A percentile compares a stretch with the other conserved stretches of the same genome.
These are phyloP conservation scores for Pleurotus tuber-regium DNA, from an alignment of 768 basidiomycete genomes.

Conservation along the genomic window DNA sequence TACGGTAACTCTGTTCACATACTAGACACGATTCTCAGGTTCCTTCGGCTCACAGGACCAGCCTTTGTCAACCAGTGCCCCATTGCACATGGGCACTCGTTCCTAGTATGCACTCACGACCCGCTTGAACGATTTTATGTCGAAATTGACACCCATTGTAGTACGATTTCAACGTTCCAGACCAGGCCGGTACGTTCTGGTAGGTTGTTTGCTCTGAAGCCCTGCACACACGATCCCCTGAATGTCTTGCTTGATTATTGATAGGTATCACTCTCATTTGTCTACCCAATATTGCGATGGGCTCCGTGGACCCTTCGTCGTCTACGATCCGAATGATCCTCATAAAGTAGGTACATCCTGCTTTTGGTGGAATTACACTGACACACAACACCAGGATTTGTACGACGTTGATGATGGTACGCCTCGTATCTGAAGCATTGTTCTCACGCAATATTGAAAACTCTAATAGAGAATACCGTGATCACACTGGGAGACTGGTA, in stretches of 20 bases:
- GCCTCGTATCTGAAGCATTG: background rate
- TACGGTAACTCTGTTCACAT: background rate
- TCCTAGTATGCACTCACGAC: too few relatives aligned
- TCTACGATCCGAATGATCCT: slow-evolving; percentile 5
- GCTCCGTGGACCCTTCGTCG: background rate
- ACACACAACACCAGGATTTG: slow-evolving; percentile 19
- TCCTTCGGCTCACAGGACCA: background rate
- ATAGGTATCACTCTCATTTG: slow-evolving; percentile 34
- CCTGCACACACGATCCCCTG: background rate
- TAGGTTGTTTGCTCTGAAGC: too few relatives aligned
- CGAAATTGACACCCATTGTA: background rate
- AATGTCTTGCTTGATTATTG: background rate
- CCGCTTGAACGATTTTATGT: background rate
- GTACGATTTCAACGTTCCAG: slow-evolving; percentile 35
- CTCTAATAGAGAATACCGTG: slow-evolving; percentile 35
- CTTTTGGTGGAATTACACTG: too few relatives aligned
- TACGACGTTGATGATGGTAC: slow-evolving; percentile 24
- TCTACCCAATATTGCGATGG: slow-evolving; percentile 42
- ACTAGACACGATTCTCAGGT: background rate
- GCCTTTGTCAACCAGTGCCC: slow-evolving; percentile 45
- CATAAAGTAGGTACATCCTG: slow-evolving; percentile 25
- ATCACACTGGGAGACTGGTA: slow-evolving; percentile 39
- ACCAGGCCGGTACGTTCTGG: slow-evolving; percentile 31
- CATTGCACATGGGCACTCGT: slow-evolving; percentile 37
- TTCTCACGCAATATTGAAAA: background rate